Conservation (phyloP, 495 filamentous ascomycete genomes). For the Talaromyces liani region DNA sequence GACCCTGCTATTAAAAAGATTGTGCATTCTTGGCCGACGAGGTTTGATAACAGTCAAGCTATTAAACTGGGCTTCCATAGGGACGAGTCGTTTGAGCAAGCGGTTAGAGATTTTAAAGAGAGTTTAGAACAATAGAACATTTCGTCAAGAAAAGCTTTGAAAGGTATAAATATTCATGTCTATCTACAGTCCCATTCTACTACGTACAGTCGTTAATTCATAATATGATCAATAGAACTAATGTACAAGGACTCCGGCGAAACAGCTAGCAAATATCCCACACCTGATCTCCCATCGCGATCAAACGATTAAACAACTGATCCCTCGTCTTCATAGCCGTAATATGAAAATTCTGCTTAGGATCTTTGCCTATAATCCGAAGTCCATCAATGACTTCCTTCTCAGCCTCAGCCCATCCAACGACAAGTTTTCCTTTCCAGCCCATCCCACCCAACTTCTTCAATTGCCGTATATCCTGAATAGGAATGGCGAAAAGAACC, state of each 20-base stretch:
- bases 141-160: no score
- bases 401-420: conserved; percentile 68
- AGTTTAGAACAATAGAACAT: conserved; percentile 9
- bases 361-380: conserved; percentile 50
- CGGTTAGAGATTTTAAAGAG: conserved; percentile 46
- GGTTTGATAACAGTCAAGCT: conserved; percentile 54
- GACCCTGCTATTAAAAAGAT: conserved; percentile 54
- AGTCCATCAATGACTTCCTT: conserved; percentile 74
- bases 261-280: conserved; percentile 69
- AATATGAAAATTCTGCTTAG: conserved; percentile 47
- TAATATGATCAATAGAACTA: not conserved
- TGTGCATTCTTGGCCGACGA: conserved; percentile 60
- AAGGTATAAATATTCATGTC: no score
- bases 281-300: conserved; percentile 78
- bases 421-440: conserved; percentile 81
- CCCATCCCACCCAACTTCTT: conserved; percentile 80
- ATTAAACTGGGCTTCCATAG: conserved; percentile 49
- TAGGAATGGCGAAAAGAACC: conserved; percentile 40
- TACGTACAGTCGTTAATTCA: not conserved
- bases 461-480: conserved; percentile 58
- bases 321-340: conserved; percentile 71
- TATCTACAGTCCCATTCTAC: not conserved
- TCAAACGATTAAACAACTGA: conserved; percentile 77
- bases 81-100: conserved; percentile 49
- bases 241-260: not conserved